Percentiles rank a stretch among this genome's conserved stretches.
These are phyloP conservation scores for Hordeum vulgare DNA, from an alignment of 176 grass and related monocot genomes.

Conservation along the genomic window MorexV3_pseudomolecules_assembly NC_058522.1:489488133-489488632, in stretches of 20 bases:
- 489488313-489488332: conserved; percentile 13
- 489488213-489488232: not conserved
- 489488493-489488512: not conserved
- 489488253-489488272: too few species aligned
- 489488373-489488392: conserved; percentile 15
- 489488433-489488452: conserved; percentile 25
- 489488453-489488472: not conserved
- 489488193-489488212: not conserved
- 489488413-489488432: conserved; percentile 11
- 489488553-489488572: not conserved
- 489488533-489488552: not conserved
- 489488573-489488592: not conserved
- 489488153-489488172: conserved; percentile 25
- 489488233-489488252: not conserved
- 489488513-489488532: not conserved
- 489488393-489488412: conserved; percentile 10
- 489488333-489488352: not conserved
- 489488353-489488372: too few species aligned
- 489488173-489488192: conserved; percentile 27
- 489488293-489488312: conserved; percentile 3
- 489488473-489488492: not conserved
- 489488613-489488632: too few species aligned
- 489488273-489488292: conserved; percentile 25
- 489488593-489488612: too few species aligned
- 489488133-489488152: conserved; percentile 11